phyloP scores from a whole-genome alignment of 441 rosid genomes.

The Erodium texanum region DNA sequence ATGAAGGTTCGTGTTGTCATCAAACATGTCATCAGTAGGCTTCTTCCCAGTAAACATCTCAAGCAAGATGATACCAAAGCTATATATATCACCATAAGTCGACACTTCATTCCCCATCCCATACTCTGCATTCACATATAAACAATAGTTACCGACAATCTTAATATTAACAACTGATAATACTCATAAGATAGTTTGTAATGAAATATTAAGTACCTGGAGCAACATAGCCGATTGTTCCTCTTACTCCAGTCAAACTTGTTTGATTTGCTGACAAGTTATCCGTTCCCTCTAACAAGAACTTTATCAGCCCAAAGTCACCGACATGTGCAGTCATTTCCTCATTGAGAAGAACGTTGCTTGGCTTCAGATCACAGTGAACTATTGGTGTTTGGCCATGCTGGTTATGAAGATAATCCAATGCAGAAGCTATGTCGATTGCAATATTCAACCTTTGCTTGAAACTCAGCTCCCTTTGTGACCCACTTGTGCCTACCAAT shows the following conservation, averaged over 20 bases:
- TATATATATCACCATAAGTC: neutral
- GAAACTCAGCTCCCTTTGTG: neutral
- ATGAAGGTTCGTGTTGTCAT: constrained; percentile 6
- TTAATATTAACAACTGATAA: too few relatives aligned
- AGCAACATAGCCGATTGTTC: constrained; percentile 9
- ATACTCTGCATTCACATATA: constrained; percentile 4
- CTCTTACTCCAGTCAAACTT: neutral
- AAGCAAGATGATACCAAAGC: constrained; percentile 1
- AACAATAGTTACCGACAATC: too few relatives aligned
- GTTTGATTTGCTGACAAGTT: neutral
- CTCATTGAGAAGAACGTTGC: constrained; percentile 9
- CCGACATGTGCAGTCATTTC: constrained; percentile 7
- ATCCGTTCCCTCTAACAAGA: accelerated
- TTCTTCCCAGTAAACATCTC: constrained; percentile 11
- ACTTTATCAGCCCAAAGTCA: constrained; percentile 11
- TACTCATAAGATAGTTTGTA: neutral
- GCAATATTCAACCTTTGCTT: constrained; percentile 10
- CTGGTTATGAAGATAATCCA: constrained; percentile 14
- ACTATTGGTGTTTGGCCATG: neutral
- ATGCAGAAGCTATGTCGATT: neutral
- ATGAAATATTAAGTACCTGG: constrained; percentile 4
- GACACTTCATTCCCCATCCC: constrained; percentile 8
- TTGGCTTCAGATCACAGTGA: constrained; percentile 17
- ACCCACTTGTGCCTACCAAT: neutral
- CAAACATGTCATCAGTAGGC: constrained; percentile 3